Percentiles rank a stretch among this genome's conserved stretches.
Conservation (phyloP, 106 monocot genomes). For the Triglochin maritima region DNA sequence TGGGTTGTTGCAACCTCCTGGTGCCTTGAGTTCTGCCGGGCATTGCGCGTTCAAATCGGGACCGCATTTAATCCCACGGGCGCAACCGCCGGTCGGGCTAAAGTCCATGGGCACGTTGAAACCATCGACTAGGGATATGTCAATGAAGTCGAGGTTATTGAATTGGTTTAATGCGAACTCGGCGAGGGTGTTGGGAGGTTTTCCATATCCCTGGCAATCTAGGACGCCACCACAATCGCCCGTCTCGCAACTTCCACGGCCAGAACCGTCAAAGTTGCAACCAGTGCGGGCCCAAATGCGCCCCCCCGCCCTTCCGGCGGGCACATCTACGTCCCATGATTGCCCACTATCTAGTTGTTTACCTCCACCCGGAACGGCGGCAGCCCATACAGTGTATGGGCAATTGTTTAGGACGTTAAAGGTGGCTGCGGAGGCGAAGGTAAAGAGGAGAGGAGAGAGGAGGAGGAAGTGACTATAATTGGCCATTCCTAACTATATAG, state of each 20-base stretch:
- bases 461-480: not conserved
- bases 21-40: too few relatives aligned
- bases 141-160: constrained; percentile 8
- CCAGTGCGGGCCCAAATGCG: constrained; percentile 11
- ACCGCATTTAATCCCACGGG: too few relatives aligned
- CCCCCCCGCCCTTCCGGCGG: not conserved
- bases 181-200: constrained; percentile 9
- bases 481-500: too few relatives aligned
- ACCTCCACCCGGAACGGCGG: constrained; percentile 10
- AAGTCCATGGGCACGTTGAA: constrained; percentile 9
- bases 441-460: not conserved
- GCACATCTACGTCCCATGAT: constrained; percentile 3
- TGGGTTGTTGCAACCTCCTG: too few relatives aligned
- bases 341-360: not conserved
- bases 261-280: constrained; percentile 14
- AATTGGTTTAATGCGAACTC: constrained; percentile 7
- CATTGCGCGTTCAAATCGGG: too few relatives aligned
- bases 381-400: constrained; percentile 16
- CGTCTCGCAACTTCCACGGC: constrained; percentile 13
- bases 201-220: not conserved
- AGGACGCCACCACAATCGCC: constrained; percentile 15
- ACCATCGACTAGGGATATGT: constrained; percentile 15
- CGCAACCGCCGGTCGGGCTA: too few relatives aligned
- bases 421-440: constrained; percentile 5
- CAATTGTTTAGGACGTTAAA: constrained; percentile 10